Evolutionary conservation across 1,139 yeast genomes (phyloP).

Genomic region (Scheffersomyces cryptocercus): DNA sequence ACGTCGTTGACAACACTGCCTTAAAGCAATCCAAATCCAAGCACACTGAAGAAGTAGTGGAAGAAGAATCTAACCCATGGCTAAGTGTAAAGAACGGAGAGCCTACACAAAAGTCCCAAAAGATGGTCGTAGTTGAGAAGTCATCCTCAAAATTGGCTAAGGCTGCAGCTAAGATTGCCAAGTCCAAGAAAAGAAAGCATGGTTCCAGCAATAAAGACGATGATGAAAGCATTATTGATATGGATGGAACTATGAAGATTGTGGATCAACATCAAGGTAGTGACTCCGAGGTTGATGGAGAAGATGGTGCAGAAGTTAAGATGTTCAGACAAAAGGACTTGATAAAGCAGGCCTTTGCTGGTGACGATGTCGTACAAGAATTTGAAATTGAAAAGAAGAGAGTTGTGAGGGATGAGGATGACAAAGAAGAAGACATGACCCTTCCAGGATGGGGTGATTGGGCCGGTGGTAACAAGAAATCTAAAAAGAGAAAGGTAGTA

Average conservation of each 20-base stretch:
- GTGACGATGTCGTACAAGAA: constrained; percentile 86
- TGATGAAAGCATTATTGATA: constrained; percentile 48
- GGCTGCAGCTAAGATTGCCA: constrained; percentile 52
- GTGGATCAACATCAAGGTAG: constrained; percentile 17
- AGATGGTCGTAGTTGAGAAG: constrained; percentile 56
- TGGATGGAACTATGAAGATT: constrained; percentile 43
- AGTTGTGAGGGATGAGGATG: constrained; percentile 77
- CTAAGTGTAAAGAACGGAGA: constrained; percentile 23
- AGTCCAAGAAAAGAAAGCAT: constrained; percentile 44
- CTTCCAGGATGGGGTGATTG: constrained; percentile 96
- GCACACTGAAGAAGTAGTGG: constrained; percentile 18
- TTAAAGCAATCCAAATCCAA: constrained; percentile 5
- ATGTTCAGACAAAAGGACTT: constrained; percentile 80
- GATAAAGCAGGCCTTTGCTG: constrained; percentile 92
- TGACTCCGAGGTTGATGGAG: constrained; percentile 40
- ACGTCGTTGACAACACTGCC: constrained; percentile 11
- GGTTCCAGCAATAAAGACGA: constrained; percentile 27
- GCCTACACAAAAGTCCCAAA: constrained; percentile 50
- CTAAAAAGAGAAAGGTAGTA: constrained; percentile 63
- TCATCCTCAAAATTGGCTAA: constrained; percentile 58
- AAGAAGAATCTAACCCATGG: constrained; percentile 70
- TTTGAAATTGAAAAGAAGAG: constrained; percentile 73
- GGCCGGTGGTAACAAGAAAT: constrained; percentile 62
- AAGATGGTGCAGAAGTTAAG: constrained; percentile 27
- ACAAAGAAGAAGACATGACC: constrained; percentile 79